A percentile compares a stretch with the other conserved stretches of the same genome.
phyloP scores from a whole-genome alignment of 257 asterid species.

The Gynochthodes officinalis region DNA sequence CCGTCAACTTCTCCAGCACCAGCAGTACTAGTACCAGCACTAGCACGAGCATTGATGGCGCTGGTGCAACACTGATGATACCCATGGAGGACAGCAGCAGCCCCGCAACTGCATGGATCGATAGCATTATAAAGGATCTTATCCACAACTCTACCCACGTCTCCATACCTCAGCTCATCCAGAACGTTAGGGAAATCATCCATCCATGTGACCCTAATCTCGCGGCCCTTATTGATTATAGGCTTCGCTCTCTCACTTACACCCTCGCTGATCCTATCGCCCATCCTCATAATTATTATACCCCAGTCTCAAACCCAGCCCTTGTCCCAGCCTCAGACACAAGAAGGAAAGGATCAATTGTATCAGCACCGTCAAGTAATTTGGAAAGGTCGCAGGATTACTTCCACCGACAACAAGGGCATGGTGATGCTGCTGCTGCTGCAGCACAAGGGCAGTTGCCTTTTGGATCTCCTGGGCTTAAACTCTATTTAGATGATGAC shows the following conservation, averaged over 20 bases:
- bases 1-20: neutral
- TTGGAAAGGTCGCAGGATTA: conserved; percentile 7
- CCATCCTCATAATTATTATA: neutral
- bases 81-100: conserved; percentile 53
- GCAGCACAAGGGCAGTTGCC: conserved; percentile 6
- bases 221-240: conserved; percentile 64
- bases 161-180: conserved; percentile 82
- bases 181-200: conserved; percentile 82
- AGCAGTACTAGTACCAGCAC: conserved; percentile 1
- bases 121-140: conserved; percentile 82
- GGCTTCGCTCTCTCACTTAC: conserved; percentile 69
- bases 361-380: neutral
- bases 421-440: neutral
- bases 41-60: neutral
- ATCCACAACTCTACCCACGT: conserved; percentile 64
- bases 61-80: neutral
- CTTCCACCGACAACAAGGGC: neutral
- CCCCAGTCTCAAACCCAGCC: neutral
- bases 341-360: conserved; percentile 25
- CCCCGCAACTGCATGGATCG: conserved; percentile 73
- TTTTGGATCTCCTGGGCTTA: conserved; percentile 20
- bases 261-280: conserved; percentile 1
- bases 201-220: conserved; percentile 93
- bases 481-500: conserved; percentile 26
- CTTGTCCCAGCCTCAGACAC: neutral